These are phyloP conservation scores for Chlorella sp. DNA, from an alignment of 139 green algal species.

Conservation along the genomic window DNA sequence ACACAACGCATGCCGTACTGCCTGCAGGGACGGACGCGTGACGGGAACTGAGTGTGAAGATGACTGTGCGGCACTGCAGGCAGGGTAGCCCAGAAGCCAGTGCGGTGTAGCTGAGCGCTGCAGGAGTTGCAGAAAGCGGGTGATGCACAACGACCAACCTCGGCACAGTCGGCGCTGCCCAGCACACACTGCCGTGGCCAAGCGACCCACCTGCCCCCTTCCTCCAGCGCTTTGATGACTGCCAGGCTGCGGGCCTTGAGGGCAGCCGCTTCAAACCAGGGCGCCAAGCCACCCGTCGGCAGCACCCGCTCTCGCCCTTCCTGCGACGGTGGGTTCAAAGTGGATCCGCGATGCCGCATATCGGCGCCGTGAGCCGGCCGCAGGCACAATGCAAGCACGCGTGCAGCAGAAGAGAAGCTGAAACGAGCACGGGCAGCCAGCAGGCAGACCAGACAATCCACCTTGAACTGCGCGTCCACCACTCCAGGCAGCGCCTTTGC, in stretches of 20 bases:
- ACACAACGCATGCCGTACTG: background rate
- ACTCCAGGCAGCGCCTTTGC: background rate
- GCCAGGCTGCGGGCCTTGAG: background rate
- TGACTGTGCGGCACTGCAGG: background rate
- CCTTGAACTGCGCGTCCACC: background rate
- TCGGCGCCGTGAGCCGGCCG: no score
- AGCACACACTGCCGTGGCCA: no score
- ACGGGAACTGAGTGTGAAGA: no score
- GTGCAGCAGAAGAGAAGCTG: no score
- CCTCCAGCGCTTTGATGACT: background rate
- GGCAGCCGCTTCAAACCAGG: background rate
- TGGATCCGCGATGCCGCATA: no score
- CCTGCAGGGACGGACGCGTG: background rate
- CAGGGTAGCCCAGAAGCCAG: no score
- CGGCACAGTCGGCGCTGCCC: no score
- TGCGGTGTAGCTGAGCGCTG: no score
- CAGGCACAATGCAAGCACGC: no score
- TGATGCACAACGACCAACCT: background rate
- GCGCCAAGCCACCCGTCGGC: background rate
- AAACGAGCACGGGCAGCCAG: no score
- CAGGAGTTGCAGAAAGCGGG: background rate
- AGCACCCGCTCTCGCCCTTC: background rate
- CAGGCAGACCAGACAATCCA: background rate
- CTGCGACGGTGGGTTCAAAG: no score
- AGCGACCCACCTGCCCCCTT: background rate